Conservation (phyloP, 805 yeast species). For the Schwanniomyces pseudopolymorphus region DNA sequence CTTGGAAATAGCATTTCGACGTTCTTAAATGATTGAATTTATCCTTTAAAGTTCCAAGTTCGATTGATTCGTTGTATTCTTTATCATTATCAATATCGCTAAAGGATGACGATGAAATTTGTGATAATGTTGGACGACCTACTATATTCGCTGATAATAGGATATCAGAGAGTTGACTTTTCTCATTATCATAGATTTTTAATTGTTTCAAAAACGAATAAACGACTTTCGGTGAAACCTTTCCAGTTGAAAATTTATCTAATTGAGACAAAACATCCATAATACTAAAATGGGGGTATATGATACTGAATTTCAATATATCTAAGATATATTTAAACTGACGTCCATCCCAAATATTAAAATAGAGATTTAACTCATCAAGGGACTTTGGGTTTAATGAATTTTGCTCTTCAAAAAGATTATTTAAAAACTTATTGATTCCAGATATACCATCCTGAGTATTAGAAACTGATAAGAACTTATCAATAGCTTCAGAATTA, state of each 20-base stretch:
- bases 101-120: constrained; percentile 17
- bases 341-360: constrained; percentile 33
- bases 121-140: constrained; percentile 17
- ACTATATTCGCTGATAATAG: constrained; percentile 24
- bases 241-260: constrained; percentile 3
- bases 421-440: constrained; percentile 18
- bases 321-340: constrained; percentile 22
- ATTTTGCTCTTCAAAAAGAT: constrained; percentile 15
- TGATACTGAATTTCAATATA: constrained; percentile 25
- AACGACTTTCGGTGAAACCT: constrained; percentile 8
- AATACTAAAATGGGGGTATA: constrained; percentile 32
- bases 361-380: constrained; percentile 26
- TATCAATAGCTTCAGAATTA: constrained; percentile 9
- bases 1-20: constrained; percentile 18
- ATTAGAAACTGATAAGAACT: constrained; percentile 8
- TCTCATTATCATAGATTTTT: constrained; percentile 22
- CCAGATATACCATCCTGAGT: constrained; percentile 14
- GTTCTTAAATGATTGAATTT: constrained; percentile 32
- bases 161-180: constrained; percentile 24
- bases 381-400: constrained; percentile 11
- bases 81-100: constrained; percentile 14
- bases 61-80: neutral
- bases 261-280: constrained; percentile 7
- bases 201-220: constrained; percentile 15
- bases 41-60: constrained; percentile 14